phyloP scores from a whole-genome alignment of 495 filamentous ascomycete genomes.

The Hypoxylon intermedium region DNA sequence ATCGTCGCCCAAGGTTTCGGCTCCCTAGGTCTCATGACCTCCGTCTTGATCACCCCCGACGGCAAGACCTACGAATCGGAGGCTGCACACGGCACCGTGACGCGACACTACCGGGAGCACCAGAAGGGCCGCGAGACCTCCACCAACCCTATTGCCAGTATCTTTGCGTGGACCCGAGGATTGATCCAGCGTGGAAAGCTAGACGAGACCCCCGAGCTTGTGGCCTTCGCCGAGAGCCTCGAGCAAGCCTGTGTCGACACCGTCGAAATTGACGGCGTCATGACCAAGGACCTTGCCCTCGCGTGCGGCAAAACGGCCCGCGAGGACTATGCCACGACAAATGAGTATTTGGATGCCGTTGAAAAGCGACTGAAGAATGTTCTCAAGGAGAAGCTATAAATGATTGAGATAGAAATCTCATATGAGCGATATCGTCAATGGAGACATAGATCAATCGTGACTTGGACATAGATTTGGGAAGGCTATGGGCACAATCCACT shows the following conservation, averaged over 20 bases:
- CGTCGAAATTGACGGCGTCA: slow-evolving; percentile 90
- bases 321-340: slow-evolving; percentile 85
- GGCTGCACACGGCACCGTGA: slow-evolving; percentile 97
- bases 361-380: slow-evolving; percentile 78
- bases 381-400: slow-evolving; percentile 62
- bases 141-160: slow-evolving; percentile 97
- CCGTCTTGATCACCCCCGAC: slow-evolving; percentile 91
- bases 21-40: slow-evolving; percentile 97
- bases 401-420: neutral
- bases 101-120: slow-evolving; percentile 97
- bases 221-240: slow-evolving; percentile 86
- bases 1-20: slow-evolving; percentile 98
- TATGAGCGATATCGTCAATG: neutral
- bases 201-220: slow-evolving; percentile 85
- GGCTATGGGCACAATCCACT: no score
- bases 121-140: slow-evolving; percentile 96
- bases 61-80: slow-evolving; percentile 96
- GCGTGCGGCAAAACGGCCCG: slow-evolving; percentile 85
- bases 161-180: slow-evolving; percentile 98
- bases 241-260: slow-evolving; percentile 95
- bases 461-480: neutral
- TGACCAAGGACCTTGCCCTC: slow-evolving; percentile 98
- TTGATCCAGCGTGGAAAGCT: slow-evolving; percentile 90
- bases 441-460: slow-evolving; percentile 12
- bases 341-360: slow-evolving; percentile 86